Conservation (phyloP, 495 filamentous ascomycete genomes). For the Hypoxylon fuscum region DNA sequence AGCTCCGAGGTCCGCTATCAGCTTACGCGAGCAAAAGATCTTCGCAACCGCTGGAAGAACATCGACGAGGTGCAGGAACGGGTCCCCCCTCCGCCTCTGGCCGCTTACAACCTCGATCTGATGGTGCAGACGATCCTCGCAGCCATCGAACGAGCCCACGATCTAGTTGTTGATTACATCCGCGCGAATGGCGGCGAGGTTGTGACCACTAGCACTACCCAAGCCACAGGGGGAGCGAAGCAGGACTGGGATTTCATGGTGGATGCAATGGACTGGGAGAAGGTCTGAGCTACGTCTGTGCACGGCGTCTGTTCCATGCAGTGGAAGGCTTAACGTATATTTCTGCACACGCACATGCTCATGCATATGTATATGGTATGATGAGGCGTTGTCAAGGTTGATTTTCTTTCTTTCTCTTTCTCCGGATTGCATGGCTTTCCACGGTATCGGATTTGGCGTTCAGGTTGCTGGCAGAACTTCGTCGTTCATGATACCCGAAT, state of each 20-base stretch:
- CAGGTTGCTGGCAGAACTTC: background rate
- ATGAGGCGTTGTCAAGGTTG: background rate
- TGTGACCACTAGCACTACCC: slow-evolving; percentile 1
- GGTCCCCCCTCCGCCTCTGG: slow-evolving; percentile 52
- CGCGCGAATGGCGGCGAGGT: slow-evolving; percentile 45
- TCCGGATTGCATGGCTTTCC: background rate
- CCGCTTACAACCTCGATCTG: slow-evolving; percentile 63
- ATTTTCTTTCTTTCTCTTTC: background rate
- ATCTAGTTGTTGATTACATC: slow-evolving; percentile 43
- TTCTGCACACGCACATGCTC: too few relatives aligned
- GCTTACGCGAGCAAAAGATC: slow-evolving; percentile 68
- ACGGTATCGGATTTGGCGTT: slow-evolving; percentile 8
- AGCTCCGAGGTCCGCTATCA: slow-evolving; percentile 55
- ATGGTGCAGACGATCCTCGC: slow-evolving; percentile 58
- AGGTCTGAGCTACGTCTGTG: slow-evolving; percentile 47
- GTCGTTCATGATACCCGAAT: slow-evolving; percentile 26
- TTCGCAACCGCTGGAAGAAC: slow-evolving; percentile 74
- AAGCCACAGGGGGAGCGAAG: slow-evolving; percentile 35
- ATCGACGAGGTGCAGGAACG: slow-evolving; percentile 52
- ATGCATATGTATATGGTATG: too few relatives aligned
- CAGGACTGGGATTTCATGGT: slow-evolving; percentile 68
- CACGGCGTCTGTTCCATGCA: background rate
- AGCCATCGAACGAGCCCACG: slow-evolving; percentile 51
- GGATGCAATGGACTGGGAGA: slow-evolving; percentile 74
- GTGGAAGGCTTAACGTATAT: too few relatives aligned